These are phyloP conservation scores for Leptographium wingfieldii DNA, from an alignment of 2,329 filamentous ascomycete genomes.

Conservation along the genomic window DNA sequence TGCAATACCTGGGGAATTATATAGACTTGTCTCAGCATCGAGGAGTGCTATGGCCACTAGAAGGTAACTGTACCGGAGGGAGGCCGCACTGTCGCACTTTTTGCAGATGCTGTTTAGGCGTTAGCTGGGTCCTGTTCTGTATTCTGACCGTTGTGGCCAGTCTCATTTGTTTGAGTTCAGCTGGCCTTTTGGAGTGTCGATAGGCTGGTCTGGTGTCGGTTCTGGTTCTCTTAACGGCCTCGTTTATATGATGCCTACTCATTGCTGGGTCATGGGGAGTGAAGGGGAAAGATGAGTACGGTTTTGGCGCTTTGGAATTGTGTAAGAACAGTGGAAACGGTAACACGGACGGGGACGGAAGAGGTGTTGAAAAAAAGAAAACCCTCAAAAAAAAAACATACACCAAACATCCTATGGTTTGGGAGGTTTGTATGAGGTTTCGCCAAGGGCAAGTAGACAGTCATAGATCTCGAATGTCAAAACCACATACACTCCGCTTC, in stretches of 20 bases:
- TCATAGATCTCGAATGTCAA: background rate
- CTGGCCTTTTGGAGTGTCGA: background rate
- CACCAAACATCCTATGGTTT: background rate
- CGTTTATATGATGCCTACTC: background rate
- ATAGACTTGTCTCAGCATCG: background rate
- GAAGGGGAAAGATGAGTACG: background rate
- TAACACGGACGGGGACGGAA: background rate
- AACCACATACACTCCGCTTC: background rate
- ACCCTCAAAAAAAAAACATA: background rate
- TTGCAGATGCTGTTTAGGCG: background rate
- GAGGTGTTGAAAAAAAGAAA: background rate
- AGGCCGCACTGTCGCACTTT: background rate
- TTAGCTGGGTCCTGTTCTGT: background rate
- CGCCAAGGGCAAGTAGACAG: conserved; percentile 2
- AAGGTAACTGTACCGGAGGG: background rate
- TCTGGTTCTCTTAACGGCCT: background rate
- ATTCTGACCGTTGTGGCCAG: background rate
- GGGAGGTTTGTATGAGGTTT: background rate
- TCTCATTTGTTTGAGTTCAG: background rate
- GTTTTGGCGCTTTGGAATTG: background rate
- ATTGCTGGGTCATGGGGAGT: background rate
- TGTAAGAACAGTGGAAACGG: background rate
- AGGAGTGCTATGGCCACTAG: background rate
- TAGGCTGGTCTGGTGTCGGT: background rate
- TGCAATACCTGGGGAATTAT: background rate